phyloP scores from a whole-genome alignment of 768 basidiomycete genomes.

The Termitomyces sp. region DNA sequence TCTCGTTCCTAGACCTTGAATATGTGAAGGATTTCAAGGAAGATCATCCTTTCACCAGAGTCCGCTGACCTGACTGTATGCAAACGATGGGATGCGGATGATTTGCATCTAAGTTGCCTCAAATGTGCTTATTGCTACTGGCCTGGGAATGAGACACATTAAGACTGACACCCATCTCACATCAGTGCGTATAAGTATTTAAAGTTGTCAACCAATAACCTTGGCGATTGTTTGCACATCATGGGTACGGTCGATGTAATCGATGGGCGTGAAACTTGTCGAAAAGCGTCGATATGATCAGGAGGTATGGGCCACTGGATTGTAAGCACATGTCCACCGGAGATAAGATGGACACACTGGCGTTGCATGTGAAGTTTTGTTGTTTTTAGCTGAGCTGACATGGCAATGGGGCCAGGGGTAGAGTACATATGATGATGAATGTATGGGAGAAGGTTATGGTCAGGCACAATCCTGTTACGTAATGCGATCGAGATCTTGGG shows the following conservation, averaged over 20 bases:
- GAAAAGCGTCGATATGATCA: background rate
- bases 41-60: background rate
- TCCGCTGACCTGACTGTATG: background rate
- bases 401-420: background rate
- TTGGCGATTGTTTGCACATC: background rate
- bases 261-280: background rate
- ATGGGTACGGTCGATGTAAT: background rate
- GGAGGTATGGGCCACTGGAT: background rate
- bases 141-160: background rate
- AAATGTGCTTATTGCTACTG: background rate
- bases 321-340: background rate
- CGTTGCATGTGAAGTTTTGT: background rate
- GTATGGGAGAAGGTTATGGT: background rate
- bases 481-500: conserved; percentile 13
- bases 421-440: background rate
- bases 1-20: background rate
- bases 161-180: background rate
- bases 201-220: background rate
- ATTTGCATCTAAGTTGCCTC: background rate
- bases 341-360: background rate
- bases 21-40: background rate
- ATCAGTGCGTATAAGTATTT: background rate
- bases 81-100: background rate
- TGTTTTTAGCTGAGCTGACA: conserved; percentile 1
- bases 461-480: conserved; percentile 12